Evolutionary conservation across 495 filamentous ascomycete genomes (phyloP), one percentile per base, ranked within the genome.

Genomic region (Penicillium salamii): DNA sequence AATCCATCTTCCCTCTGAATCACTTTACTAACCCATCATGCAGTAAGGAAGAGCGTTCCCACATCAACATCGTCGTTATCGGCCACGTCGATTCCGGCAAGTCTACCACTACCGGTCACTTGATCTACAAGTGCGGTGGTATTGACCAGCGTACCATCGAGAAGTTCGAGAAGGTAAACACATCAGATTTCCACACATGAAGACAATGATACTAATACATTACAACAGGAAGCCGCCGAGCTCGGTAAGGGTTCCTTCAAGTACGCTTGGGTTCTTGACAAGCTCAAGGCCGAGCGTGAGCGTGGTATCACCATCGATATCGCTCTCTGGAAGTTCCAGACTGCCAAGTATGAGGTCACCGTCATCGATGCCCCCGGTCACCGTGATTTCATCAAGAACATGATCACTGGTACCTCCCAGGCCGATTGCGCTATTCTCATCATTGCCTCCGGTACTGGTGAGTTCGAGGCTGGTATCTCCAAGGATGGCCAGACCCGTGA

Each of bases 321-420:
- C 72, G 93, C 95, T 68, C 90, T 98, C 80, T 98, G 93, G 93
- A 98, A 97, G 88, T 98, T 98, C 85, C 90, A 97, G 82, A 97
- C 93, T 67, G 81, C 86, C 67, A 93, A 87, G 83, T 98, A 96
- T 84, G 91, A 95, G 79, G 91, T 97, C 78, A 96, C 91, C 66
- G 92, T 96, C 85, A 97, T 96, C 75, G 91, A 98, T 75, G 93
- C 93, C 78, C 93, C 93, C 66, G 93, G 93, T 78, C 93, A 98
- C 79, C 93, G 93, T 90, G 93, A 98, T 72, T 98, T 98, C 82
- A 98, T 98, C 89, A 98, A 98, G 93, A 97, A 96, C 88, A 98
- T 98, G 93, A 98, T 97, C 82, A 97, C 93, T 80, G 93, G 93
- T 88, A 97, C 93, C 67, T 97, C 93, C 71, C 93, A 97, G 84